Base-by-base conservation (phyloP, 2,329 filamentous ascomycete genomes). In the Neonectria faginata region DNA sequence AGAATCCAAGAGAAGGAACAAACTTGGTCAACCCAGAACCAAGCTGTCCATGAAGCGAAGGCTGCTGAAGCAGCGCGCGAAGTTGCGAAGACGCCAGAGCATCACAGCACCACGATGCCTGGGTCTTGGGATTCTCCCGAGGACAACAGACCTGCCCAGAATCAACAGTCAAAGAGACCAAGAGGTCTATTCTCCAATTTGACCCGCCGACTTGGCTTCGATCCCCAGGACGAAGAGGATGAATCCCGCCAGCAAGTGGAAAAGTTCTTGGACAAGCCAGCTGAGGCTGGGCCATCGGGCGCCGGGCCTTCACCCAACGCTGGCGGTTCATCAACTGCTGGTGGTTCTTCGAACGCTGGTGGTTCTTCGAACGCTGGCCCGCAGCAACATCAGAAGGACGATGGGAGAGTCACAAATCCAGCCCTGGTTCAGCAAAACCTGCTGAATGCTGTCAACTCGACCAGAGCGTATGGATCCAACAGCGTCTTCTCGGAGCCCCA, bases 381-480 rank as follows among this genome's bases (percentile, higher is more conserved):
- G 3, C 65, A 68, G 16, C 53, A 62, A 3, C 69, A 69, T 18
- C 74, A 74, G 16, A 74, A 79, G 29, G 82, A 85, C 33, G 82
- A 84, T 39, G 83, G 84, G 12, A 84, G 82, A 58, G 87, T 89
- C 39, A 90, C 87, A 2, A 89, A 83, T 53, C 88, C 88, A 4
- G 84, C 85, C 2, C 80, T 87, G 2, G 80, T 92, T 2, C 88
- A 91, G 59, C 87, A 91, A 72, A 92, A 92, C 71, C 84, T 97
- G 5, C 83, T 92, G 47, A 92, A 90, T 61, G 94, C 94, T 3
- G 90, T 97, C 75, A 87, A 91, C 70, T 88, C 93, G 8, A 93
- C 92, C 22, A 88, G 93, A 41, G 85, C 93, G 1, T 90, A 94
- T 77, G 91, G 92, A 67, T 93, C 92, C 1, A 85, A 88, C 16